Conservation (phyloP, 768 basidiomycete species). For the Termitomyces bulborhizus region DNA sequence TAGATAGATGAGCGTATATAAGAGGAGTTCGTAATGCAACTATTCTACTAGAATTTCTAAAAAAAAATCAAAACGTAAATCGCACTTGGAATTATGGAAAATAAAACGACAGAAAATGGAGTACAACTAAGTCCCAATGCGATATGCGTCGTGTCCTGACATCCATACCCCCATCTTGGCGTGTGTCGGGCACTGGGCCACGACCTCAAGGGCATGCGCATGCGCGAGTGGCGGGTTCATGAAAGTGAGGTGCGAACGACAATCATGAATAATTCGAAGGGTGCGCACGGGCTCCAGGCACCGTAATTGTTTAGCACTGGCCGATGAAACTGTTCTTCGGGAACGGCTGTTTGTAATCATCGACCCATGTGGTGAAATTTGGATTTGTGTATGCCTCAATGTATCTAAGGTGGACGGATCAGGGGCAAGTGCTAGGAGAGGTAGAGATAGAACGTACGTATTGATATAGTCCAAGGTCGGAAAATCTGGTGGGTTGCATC, state of each 20-base stretch:
- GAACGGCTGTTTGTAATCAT: slow-evolving; percentile 46
- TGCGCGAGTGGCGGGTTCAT: background rate
- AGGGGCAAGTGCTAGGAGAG: background rate
- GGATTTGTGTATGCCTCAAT: slow-evolving; percentile 68
- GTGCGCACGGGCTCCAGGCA: background rate
- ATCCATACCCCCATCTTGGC: slow-evolving; percentile 2
- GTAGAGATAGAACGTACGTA: slow-evolving; percentile 27
- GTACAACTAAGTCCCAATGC: background rate
- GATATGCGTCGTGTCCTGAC: background rate
- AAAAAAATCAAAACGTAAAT: slow-evolving; percentile 1
- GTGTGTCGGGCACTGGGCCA: slow-evolving; percentile 8
- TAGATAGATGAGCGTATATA: background rate
- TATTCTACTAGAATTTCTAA: slow-evolving; percentile 2
- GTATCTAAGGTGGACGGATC: slow-evolving; percentile 28
- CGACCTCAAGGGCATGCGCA: slow-evolving; percentile 1
- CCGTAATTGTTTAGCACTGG: slow-evolving; percentile 22
- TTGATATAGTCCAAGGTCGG: slow-evolving; percentile 75
- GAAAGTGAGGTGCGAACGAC: background rate
- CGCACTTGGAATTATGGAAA: background rate
- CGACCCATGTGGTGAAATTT: slow-evolving; percentile 48
- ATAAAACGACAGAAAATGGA: background rate
- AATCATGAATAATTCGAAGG: background rate
- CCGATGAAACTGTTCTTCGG: slow-evolving; percentile 53
- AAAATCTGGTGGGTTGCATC: slow-evolving; percentile 60
- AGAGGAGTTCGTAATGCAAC: background rate